These are phyloP conservation scores for Xylariaceae sp. DNA, from an alignment of 2,329 filamentous ascomycete species.

Conservation along the genomic window DNA sequence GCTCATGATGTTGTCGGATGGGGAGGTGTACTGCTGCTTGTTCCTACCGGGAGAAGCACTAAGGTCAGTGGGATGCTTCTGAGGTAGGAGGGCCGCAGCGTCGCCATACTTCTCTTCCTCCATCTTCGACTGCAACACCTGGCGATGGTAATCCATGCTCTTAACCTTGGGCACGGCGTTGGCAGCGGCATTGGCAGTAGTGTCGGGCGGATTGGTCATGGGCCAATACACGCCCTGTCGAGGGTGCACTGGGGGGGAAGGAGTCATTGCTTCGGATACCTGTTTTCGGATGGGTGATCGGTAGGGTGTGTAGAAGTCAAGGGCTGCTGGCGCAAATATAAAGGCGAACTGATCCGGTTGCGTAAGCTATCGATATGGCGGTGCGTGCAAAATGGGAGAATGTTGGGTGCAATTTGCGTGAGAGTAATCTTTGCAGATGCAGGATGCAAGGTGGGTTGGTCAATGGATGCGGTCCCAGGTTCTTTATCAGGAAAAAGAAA, in stretches of 20 bases:
- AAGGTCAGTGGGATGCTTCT: constrained; percentile 37
- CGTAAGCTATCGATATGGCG: constrained; percentile 4
- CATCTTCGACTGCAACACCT: constrained; percentile 74
- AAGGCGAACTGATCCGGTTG: background rate
- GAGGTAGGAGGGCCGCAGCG: constrained; percentile 6
- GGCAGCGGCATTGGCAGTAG: constrained; percentile 34
- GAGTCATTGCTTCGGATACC: constrained; percentile 50
- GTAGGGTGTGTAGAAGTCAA: constrained; percentile 43
- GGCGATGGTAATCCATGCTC: constrained; percentile 78
- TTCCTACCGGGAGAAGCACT: constrained; percentile 35
- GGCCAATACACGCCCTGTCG: too few relatives aligned
- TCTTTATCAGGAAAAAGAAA: constrained; percentile 10
- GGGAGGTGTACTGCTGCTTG: constrained; percentile 69
- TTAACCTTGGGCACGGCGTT: constrained; percentile 53
- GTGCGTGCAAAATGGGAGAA: constrained; percentile 13
- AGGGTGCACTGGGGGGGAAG: too few relatives aligned
- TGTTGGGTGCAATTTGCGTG: constrained; percentile 2
- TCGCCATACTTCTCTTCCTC: constrained; percentile 61
- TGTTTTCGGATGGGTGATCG: constrained; percentile 30
- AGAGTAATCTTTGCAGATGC: constrained; percentile 12
- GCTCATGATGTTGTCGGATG: constrained; percentile 87
- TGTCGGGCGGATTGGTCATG: too few relatives aligned
- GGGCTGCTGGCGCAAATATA: background rate
- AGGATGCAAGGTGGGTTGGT: constrained; percentile 6
- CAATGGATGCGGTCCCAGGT: constrained; percentile 8